These are phyloP conservation scores for Rosa multiflora DNA, from an alignment of 306 rosid species.

Conservation along the genomic window DNA sequence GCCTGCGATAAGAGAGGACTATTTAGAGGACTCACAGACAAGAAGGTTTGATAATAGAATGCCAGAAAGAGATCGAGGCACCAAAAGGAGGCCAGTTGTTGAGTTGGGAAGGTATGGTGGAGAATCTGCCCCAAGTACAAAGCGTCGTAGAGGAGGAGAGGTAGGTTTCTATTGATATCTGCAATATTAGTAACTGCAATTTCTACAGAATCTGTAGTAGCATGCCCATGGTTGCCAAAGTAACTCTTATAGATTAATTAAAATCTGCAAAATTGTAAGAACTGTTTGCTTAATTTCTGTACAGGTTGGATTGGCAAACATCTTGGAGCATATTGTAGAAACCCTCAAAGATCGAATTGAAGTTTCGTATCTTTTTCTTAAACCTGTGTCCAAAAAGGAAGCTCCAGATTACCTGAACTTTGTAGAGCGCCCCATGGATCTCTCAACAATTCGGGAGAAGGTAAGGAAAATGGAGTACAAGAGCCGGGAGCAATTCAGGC, in stretches of 20 bases:
- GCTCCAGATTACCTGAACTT: conserved; percentile 90
- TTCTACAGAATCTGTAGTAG: background rate
- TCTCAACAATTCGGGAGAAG: conserved; percentile 76
- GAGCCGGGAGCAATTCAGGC: conserved; percentile 86
- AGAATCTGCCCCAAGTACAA: conserved; percentile 55
- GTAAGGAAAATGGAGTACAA: conserved; percentile 88
- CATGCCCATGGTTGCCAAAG: background rate
- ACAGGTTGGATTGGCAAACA: conserved; percentile 90
- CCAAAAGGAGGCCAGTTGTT: conserved; percentile 60
- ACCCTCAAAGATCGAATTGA: conserved; percentile 60
- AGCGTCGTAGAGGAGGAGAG: conserved; percentile 97
- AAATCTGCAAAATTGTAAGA: background rate
- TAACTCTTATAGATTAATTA: background rate
- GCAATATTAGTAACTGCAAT: background rate
- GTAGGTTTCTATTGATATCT: conserved; percentile 32
- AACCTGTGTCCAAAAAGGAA: conserved; percentile 86
- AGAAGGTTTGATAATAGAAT: conserved; percentile 70
- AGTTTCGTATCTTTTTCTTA: conserved; percentile 68
- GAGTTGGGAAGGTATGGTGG: conserved; percentile 64
- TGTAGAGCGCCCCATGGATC: conserved; percentile 87
- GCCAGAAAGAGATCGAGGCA: conserved; percentile 63
- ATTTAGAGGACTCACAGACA: conserved; percentile 62
- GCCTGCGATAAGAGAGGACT: conserved; percentile 57
- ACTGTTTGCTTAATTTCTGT: background rate
- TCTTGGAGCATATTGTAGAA: conserved; percentile 86